Evolutionary conservation across 257 asterid species (phyloP).

Genomic region (Nicotiana knightiana): DNA sequence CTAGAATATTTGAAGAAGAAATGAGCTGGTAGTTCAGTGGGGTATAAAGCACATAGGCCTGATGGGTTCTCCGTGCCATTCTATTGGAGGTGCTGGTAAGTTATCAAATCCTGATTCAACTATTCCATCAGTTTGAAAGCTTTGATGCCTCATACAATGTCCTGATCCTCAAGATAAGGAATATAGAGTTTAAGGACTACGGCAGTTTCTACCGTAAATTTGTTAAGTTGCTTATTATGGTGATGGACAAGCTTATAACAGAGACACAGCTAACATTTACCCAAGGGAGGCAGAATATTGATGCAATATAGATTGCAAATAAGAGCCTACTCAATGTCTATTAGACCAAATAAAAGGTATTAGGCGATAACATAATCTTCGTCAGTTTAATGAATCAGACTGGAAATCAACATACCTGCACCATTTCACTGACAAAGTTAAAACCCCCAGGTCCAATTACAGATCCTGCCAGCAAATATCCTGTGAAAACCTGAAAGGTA

Average conservation of each 20-base stretch:
- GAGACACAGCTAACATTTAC: background rate
- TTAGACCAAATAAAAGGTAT: background rate
- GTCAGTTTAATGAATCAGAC: background rate
- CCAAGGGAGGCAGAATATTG: background rate
- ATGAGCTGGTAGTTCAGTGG: background rate
- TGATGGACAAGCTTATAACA: background rate
- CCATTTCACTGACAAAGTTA: slow-evolving; percentile 79
- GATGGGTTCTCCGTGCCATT: background rate
- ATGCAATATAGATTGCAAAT: background rate
- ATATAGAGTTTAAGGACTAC: slow-evolving; percentile 3
- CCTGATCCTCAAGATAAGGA: background rate
- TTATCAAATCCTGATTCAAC: background rate
- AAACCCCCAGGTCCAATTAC: slow-evolving; percentile 84
- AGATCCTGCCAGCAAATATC: slow-evolving; percentile 84
- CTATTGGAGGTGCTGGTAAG: background rate
- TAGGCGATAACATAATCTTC: background rate
- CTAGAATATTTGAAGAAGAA: background rate
- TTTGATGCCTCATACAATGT: background rate
- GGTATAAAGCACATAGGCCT: background rate
- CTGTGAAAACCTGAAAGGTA: slow-evolving; percentile 70
- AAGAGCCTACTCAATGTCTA: background rate
- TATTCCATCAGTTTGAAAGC: background rate
- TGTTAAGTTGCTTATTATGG: background rate
- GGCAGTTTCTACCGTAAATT: background rate
- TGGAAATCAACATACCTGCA: slow-evolving; percentile 49